Conservation (phyloP, 2,329 filamentous ascomycete species). For the Fusarium sp. region DNA sequence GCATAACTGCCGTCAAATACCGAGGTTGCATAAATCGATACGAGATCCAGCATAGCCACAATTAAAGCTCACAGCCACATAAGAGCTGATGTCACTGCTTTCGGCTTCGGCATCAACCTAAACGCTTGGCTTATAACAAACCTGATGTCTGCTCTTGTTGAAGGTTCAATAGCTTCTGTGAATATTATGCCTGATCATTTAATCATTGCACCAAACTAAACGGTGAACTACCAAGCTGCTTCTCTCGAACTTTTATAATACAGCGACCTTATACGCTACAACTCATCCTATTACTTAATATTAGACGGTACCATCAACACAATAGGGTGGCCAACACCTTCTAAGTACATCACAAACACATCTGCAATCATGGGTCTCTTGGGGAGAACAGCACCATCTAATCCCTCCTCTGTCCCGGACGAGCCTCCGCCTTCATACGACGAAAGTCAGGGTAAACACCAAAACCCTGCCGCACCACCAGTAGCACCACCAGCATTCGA, state of each 20-base stretch:
- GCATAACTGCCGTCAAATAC: not conserved
- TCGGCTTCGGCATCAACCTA: slow-evolving; percentile 6
- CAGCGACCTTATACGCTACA: not conserved
- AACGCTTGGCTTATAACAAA: slow-evolving; percentile 14
- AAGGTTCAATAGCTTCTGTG: not conserved
- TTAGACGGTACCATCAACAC: not conserved
- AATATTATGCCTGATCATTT: not conserved
- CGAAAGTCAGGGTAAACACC: slow-evolving; percentile 18
- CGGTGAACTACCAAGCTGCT: not conserved
- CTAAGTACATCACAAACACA: not conserved
- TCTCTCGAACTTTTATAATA: not conserved
- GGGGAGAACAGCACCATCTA: not conserved
- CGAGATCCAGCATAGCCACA: slow-evolving; percentile 14
- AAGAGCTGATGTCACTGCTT: slow-evolving; percentile 20
- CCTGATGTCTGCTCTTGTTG: slow-evolving; percentile 1
- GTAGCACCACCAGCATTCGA: slow-evolving; percentile 2
- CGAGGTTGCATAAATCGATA: slow-evolving; percentile 4
- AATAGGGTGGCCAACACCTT: not conserved
- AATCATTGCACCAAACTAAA: not conserved
- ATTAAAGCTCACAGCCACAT: slow-evolving; percentile 26
- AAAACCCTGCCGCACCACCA: not conserved
- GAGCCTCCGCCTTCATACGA: slow-evolving; percentile 32
- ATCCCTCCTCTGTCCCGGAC: slow-evolving; percentile 14
- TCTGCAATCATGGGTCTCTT: slow-evolving; percentile 8
- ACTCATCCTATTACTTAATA: not conserved